phyloP scores from a whole-genome alignment of 2,329 filamentous ascomycete species.

The Hortaea sp. region DNA sequence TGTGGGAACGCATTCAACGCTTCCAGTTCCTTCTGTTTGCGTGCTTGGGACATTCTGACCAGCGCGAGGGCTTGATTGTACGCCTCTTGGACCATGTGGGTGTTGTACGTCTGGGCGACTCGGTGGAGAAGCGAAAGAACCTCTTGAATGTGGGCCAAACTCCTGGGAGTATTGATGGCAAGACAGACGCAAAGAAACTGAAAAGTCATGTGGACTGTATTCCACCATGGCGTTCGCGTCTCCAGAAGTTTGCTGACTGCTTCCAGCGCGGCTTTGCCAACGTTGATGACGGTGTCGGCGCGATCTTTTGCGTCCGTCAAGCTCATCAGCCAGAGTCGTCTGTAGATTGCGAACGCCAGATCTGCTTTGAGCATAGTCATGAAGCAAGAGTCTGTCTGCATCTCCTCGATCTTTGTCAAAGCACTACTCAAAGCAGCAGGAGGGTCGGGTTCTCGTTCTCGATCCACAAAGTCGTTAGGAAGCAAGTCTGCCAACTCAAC shows the following conservation, averaged over 20 bases:
- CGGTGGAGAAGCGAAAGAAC: conserved; percentile 29
- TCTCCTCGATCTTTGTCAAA: conserved; percentile 22
- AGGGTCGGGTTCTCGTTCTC: conserved; percentile 25
- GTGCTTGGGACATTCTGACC: conserved; percentile 21
- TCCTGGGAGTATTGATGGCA: conserved; percentile 30
- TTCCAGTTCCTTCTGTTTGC: conserved; percentile 24
- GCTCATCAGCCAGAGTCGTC: conserved; percentile 31
- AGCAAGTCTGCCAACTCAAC: conserved; percentile 25
- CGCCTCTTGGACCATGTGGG: conserved; percentile 29
- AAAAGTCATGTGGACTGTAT: conserved; percentile 32
- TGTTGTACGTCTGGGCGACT: conserved; percentile 28
- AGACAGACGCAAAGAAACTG: conserved; percentile 34
- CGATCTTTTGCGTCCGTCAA: conserved; percentile 28
- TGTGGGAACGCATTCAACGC: conserved; percentile 19
- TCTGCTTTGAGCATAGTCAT: conserved; percentile 41
- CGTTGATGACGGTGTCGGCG: conserved; percentile 27
- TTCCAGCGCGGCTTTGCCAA: conserved; percentile 25
- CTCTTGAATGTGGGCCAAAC: conserved; percentile 25
- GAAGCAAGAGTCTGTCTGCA: conserved; percentile 26
- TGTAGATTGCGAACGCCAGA: conserved; percentile 41
- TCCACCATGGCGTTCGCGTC: conserved; percentile 34
- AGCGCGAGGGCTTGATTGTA: conserved; percentile 24
- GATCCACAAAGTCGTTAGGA: conserved; percentile 25
- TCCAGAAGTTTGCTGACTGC: conserved; percentile 27
- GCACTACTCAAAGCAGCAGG: conserved; percentile 22